These are phyloP conservation scores for Boletus sp. DNA, from an alignment of 1,284 basidiomycete genomes.

Conservation along the genomic window DNA sequence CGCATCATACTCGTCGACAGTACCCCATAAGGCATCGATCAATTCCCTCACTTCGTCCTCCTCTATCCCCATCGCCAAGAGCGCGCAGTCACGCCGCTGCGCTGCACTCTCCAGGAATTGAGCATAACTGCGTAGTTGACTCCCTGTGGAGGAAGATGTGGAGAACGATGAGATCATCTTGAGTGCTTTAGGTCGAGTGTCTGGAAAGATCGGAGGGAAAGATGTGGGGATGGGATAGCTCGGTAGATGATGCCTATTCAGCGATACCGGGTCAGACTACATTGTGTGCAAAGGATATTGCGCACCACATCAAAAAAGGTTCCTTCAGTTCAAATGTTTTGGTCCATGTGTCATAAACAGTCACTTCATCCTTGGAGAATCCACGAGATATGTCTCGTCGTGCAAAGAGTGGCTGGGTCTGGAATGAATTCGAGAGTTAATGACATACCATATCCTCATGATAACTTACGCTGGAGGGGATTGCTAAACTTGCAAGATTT, in stretches of 20 bases:
- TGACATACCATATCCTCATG: background rate
- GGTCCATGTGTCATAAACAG: constrained; percentile 45
- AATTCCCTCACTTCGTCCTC: constrained; percentile 55
- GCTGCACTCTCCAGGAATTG: constrained; percentile 44
- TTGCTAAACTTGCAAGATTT: constrained; percentile 52
- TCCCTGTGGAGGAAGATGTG: constrained; percentile 38
- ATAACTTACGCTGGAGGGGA: constrained; percentile 31
- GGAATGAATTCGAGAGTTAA: constrained; percentile 2
- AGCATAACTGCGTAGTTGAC: constrained; percentile 48
- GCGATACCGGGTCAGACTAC: background rate
- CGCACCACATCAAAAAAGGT: constrained; percentile 44
- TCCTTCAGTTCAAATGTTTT: constrained; percentile 34
- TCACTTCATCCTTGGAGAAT: constrained; percentile 44
- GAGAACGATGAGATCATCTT: constrained; percentile 32
- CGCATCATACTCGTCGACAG: constrained; percentile 50
- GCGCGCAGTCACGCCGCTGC: constrained; percentile 33
- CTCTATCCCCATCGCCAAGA: constrained; percentile 43
- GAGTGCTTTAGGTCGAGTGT: constrained; percentile 25
- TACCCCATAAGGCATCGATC: constrained; percentile 53
- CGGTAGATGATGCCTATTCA: constrained; percentile 44
- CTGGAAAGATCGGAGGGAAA: constrained; percentile 48
- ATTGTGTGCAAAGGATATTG: background rate
- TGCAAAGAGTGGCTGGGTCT: constrained; percentile 40
- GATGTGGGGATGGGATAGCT: constrained; percentile 56
- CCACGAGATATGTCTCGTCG: constrained; percentile 62